A percentile compares a stretch with the other conserved stretches of the same genome.
Conservation (phyloP, 2,329 filamentous ascomycete species). For the Calonectria pauciramosa region DNA sequence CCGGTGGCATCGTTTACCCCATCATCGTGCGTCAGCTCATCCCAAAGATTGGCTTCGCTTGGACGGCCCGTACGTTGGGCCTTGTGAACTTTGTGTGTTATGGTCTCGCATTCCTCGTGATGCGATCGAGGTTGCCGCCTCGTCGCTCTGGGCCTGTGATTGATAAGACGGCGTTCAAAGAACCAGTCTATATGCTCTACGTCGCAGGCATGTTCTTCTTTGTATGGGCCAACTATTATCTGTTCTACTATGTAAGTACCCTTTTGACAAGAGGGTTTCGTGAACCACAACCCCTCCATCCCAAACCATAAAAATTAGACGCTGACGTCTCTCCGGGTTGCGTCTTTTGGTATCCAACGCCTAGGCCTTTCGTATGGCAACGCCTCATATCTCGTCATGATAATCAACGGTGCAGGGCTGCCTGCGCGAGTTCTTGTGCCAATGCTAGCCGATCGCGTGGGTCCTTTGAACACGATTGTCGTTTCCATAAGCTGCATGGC, state of each 20-base stretch:
- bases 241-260: slow-evolving; percentile 56
- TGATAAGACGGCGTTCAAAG: slow-evolving; percentile 53
- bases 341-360: slow-evolving; percentile 44
- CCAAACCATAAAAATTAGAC: neutral
- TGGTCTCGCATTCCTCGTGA: slow-evolving; percentile 65
- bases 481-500: slow-evolving; percentile 47
- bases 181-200: slow-evolving; percentile 50
- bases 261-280: neutral
- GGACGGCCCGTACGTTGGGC: slow-evolving; percentile 71
- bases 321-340: slow-evolving; percentile 34
- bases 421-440: slow-evolving; percentile 53
- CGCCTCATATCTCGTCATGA: slow-evolving; percentile 53
- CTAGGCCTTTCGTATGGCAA: slow-evolving; percentile 52
- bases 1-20: slow-evolving; percentile 67
- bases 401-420: slow-evolving; percentile 57
- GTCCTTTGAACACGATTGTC: slow-evolving; percentile 52
- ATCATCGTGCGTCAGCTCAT: slow-evolving; percentile 66
- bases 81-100: slow-evolving; percentile 81
- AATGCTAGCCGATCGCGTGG: slow-evolving; percentile 52
- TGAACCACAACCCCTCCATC: too few relatives aligned
- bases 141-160: slow-evolving; percentile 40
- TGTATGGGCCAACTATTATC: slow-evolving; percentile 58
- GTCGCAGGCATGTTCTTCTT: slow-evolving; percentile 54
- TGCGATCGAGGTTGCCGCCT: slow-evolving; percentile 47
- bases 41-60: slow-evolving; percentile 66